Conservation (phyloP, 176 grass and related monocot genomes). For the Avena atlantica region DNA sequence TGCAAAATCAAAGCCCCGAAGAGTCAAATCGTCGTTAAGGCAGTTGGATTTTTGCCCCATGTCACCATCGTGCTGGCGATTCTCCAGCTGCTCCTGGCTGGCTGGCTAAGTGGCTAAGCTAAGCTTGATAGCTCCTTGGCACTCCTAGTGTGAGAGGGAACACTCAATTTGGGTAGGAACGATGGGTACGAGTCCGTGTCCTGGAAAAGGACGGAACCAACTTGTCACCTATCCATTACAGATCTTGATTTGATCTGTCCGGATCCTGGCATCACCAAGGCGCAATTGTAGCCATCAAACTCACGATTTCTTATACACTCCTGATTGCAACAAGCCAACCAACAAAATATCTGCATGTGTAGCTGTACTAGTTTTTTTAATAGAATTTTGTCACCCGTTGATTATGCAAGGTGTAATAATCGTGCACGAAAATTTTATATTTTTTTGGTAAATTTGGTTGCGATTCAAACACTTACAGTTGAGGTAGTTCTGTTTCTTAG, state of each 20-base stretch:
- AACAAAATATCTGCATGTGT: not conserved
- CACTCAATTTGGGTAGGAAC: constrained; percentile 15
- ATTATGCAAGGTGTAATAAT: too few species aligned
- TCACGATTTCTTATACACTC: constrained; percentile 39
- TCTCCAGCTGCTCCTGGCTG: constrained; percentile 38
- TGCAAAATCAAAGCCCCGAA: not conserved
- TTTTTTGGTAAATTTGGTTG: not conserved
- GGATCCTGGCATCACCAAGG: constrained; percentile 23
- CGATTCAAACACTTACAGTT: not conserved
- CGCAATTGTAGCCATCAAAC: constrained; percentile 20
- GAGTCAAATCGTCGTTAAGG: constrained; percentile 8
- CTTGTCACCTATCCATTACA: constrained; percentile 33
- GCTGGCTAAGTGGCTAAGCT: not conserved
- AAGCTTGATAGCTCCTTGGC: constrained; percentile 32
- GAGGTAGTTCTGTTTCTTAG: too few species aligned
- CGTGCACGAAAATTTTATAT: too few species aligned
- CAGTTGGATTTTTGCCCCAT: constrained; percentile 22
- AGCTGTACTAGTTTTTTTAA: not conserved
- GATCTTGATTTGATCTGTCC: constrained; percentile 16
- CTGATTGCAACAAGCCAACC: constrained; percentile 39
- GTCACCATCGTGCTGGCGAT: constrained; percentile 46
- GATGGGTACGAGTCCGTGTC: constrained; percentile 24
- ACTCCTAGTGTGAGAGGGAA: constrained; percentile 2
- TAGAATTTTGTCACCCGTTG: not conserved
- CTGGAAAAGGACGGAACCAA: constrained; percentile 39